A percentile compares a stretch with the other conserved stretches of the same genome.
Evolutionary conservation across 768 basidiomycete genomes (phyloP).

Genomic region (Mycena rosella): DNA sequence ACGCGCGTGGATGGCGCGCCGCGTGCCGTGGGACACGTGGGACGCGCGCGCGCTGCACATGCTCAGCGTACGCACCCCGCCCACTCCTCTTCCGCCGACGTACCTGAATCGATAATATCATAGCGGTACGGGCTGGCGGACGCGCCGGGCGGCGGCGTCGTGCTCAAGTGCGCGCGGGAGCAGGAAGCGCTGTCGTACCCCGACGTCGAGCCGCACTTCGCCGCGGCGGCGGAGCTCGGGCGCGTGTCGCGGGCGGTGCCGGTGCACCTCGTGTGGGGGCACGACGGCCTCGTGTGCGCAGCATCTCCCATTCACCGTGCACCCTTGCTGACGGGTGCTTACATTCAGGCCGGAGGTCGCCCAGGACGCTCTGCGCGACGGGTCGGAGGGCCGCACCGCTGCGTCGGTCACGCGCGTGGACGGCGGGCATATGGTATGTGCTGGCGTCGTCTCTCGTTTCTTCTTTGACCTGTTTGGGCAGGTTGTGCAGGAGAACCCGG

Average conservation of each 20-base stretch:
- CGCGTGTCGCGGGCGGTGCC: slow-evolving; percentile 6
- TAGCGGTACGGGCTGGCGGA: slow-evolving; percentile 55
- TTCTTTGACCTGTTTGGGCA: slow-evolving; percentile 13
- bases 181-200: slow-evolving; percentile 22
- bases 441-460: too few relatives aligned
- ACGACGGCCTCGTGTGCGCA: slow-evolving; percentile 34
- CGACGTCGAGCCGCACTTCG: slow-evolving; percentile 23
- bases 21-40: slow-evolving; percentile 62
- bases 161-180: slow-evolving; percentile 20
- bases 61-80: slow-evolving; percentile 51
- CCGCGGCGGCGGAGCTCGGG: slow-evolving; percentile 11
- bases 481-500: slow-evolving; percentile 49
- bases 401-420: slow-evolving; percentile 43
- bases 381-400: slow-evolving; percentile 39
- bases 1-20: slow-evolving; percentile 55
- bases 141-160: slow-evolving; percentile 37
- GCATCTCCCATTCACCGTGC: neutral
- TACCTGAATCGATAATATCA: neutral
- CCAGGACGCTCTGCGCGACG: slow-evolving; percentile 43
- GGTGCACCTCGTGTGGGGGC: slow-evolving; percentile 31
- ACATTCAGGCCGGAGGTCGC: slow-evolving; percentile 41
- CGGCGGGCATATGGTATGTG: slow-evolving; percentile 47
- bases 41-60: slow-evolving; percentile 54
- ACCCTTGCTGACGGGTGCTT: too few relatives aligned
- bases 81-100: neutral